Evolutionary conservation across 495 filamentous ascomycete genomes (phyloP).

Genomic region (Aspergillus affinis): DNA sequence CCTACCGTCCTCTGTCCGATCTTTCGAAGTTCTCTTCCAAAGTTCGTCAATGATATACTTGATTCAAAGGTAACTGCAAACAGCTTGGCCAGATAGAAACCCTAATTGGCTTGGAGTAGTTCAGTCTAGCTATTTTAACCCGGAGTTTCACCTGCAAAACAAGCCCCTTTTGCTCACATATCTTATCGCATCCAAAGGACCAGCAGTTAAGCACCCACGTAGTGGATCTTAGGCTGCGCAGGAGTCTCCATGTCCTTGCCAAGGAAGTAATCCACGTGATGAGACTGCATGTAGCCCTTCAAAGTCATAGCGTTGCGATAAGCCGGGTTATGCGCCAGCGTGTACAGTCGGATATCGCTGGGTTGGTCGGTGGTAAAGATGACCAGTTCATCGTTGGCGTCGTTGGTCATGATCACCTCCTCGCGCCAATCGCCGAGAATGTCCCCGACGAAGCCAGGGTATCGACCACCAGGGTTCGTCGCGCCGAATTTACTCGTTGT

Average conservation of each 20-base stretch:
- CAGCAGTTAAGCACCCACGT: slow-evolving; percentile 1
- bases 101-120: too few relatives aligned
- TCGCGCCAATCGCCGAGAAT: slow-evolving; percentile 14
- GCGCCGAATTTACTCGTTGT: not conserved
- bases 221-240: not conserved
- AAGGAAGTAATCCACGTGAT: slow-evolving; percentile 9
- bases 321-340: slow-evolving; percentile 12
- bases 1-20: too few relatives aligned
- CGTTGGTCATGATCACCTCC: slow-evolving; percentile 5
- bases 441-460: slow-evolving; percentile 5
- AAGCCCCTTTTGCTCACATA: too few relatives aligned
- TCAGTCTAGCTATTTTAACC: too few relatives aligned
- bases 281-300: slow-evolving; percentile 7
- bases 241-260: slow-evolving; percentile 4
- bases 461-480: not conserved
- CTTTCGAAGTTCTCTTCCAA: too few relatives aligned
- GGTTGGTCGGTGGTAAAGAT: slow-evolving; percentile 12
- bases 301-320: slow-evolving; percentile 10
- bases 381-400: slow-evolving; percentile 6
- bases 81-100: too few relatives aligned
- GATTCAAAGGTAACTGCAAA: too few relatives aligned
- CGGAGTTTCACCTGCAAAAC: too few relatives aligned
- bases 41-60: too few relatives aligned
- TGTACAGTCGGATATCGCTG: slow-evolving; percentile 7
- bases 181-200: too few relatives aligned